Evolutionary conservation across 352 stramenopile genomes (phyloP), one percentile per base, ranked within the genome.

Genomic region (Phytopythium chamaehyphon): DNA sequence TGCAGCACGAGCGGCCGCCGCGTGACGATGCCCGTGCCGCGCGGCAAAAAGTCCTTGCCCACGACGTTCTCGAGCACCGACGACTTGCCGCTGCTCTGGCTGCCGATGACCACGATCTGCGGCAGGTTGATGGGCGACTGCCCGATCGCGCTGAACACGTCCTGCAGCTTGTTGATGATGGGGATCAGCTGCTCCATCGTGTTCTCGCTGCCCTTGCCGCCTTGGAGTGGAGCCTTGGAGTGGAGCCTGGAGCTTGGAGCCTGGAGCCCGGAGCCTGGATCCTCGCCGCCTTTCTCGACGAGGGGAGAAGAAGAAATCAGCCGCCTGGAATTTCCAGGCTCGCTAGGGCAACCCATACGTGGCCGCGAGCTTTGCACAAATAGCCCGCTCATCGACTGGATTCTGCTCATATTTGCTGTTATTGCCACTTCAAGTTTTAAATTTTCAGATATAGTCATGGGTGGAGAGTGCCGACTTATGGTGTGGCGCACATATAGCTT

Each of bases 101-200:
- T 95, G 52, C 97, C 97, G 62, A 99, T 96, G 33, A 99, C 97
- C 19, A 98, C 96, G 68, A 99, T 99, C 76, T 99, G 96, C 57
- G 97, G 97, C 36, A 99, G 73, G 68, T 99, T 97, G 47, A 99
- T 92, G 19, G 92, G 87, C 45, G 84, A 90, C 71, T 97, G 90
- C 18, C 95, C 95, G 64, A 98, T 98, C 42, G 93, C 92, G 46
- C 76, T 96, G 71, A 98, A 98, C 31, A 99, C 97, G 77, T 99
- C 97, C 84, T 99, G 97, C 10, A 99, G 86, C 80, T 99, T 99
- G 70, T 98, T 99, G 59, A 98, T 97, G 61, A 99, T 98, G 33
- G 96, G 96, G 68, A 99, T 99, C 18, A 99, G 83, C 71, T 98
- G 88, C 57, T 99, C 96, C 97, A 99, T 99, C 28, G 51, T 55